Evolutionary conservation across 1,284 basidiomycete species (phyloP), one percentile per base, ranked within the genome.

Genomic region (Ustilago curta): DNA sequence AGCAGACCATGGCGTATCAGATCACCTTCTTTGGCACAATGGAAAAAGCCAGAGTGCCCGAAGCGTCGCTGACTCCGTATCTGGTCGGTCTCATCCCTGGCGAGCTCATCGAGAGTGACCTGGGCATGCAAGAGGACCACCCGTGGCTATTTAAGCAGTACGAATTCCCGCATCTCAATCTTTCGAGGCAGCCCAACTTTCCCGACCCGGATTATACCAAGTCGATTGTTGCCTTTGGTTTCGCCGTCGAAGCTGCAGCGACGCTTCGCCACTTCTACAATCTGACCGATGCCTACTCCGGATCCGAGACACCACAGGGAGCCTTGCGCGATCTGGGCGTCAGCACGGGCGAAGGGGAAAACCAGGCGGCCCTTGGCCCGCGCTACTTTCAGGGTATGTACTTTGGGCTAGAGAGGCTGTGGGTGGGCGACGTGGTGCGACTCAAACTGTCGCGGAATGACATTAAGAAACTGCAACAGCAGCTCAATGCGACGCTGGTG

Each of bases 401-500:
- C 39, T 60, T 78, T 19, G 80, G 80, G 8, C 51, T 62, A 6
- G 80, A 82, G 55, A 57, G 79, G 0, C 67, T 82, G 23, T 82
- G 80, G 80, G 77, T 75, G 1, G 80, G 79, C 32, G 80, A 82
- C 19, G 59, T 79, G 47, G 78, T 82, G 16, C 62, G 80, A 14
- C 67, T 82, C 8, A 45, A 54, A 23, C 59, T 82, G 8, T 42
- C 52, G 5, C 45, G 9, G 7, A 54, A 16, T 27, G 75, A 82
- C n/a, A 43, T 80, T 27, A 60, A 65, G 31, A 66, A 55, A 58
- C 67, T 77, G 27, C 57, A 69, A 25, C 55, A 56, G 19, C 61
- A 73, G 42, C 60, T 80, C 54, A 75, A 79, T 43, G 31, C 59
- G 8, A 50, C 49, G 18, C 40, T 80, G 23, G 57, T 50, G 25